A percentile compares a stretch with the other conserved stretches of the same genome.
These are phyloP conservation scores for Pugionium dolabratum DNA, from an alignment of 345 rosid species.

Conservation along the genomic window DNA sequence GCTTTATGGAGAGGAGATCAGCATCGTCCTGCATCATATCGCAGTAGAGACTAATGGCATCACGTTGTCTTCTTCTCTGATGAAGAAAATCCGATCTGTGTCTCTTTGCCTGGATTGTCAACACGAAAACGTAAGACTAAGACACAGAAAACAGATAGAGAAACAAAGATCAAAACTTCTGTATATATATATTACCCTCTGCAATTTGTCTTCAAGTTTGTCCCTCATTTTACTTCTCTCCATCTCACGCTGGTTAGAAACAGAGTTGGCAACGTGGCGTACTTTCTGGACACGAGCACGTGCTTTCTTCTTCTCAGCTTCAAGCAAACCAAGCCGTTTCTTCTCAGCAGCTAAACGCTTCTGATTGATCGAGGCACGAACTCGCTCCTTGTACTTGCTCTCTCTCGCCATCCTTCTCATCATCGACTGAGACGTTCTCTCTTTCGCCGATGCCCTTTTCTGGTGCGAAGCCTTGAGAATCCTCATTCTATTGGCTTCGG, in stretches of 20 bases:
- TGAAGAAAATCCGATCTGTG: constrained; percentile 88
- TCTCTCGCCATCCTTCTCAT: constrained; percentile 76
- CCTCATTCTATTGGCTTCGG: constrained; percentile 90
- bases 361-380: constrained; percentile 79
- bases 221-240: constrained; percentile 85
- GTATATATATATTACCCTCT: constrained; percentile 50
- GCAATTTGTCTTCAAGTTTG: constrained; percentile 82
- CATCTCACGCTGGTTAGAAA: constrained; percentile 79
- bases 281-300: constrained; percentile 75
- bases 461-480: constrained; percentile 71
- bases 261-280: constrained; percentile 65
- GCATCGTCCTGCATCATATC: constrained; percentile 70
- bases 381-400: constrained; percentile 86
- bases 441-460: constrained; percentile 69
- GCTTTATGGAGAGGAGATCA: constrained; percentile 70
- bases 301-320: constrained; percentile 88
- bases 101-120: constrained; percentile 63
- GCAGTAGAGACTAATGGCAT: constrained; percentile 48
- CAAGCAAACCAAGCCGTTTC: constrained; percentile 81
- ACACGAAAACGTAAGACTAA: constrained; percentile 26
- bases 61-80: constrained; percentile 72
- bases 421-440: constrained; percentile 83
- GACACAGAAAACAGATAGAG: not conserved
- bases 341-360: constrained; percentile 92
- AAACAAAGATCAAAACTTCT: not conserved